Evolutionary conservation across 2,329 filamentous ascomycete species (phyloP), one percentile per base, ranked within the genome.

Genomic region (Shiraia bambusicola): DNA sequence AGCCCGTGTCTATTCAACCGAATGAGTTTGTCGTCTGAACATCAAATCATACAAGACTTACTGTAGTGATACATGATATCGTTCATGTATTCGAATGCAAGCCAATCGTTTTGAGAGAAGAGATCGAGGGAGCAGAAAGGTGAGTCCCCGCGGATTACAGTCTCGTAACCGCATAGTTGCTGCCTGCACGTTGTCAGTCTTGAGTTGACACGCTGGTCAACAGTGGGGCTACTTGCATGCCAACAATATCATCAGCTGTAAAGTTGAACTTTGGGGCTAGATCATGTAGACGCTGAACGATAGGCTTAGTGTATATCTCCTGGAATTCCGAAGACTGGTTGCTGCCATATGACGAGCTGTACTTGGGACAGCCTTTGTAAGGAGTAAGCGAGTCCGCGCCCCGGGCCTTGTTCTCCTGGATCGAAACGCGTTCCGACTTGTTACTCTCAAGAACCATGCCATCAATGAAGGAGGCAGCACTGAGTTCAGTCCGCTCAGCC

Each of bases 111-210:
- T 0, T 80, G 73, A 1, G 73, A 71, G 57, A 85, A 84, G 10
- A 83, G 71, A 12, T 76, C 72, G 0, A 80, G 70, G 38, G 78
- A 74, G 66, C 82, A 85, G 61, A 84, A 84, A 0, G 76, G 76
- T 0, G 81, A 84, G 32, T 72, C 76, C 2, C 82, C 82, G 1
- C 75, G 75, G 45, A 84, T 83, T 13, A 84, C 81, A 0, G 77
- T 79, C 62, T 85, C 82, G 57, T 85, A 84, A 1, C 81, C 81
- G 55, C 82, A 85, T 3, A 85, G 65, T 65, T 83, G 74, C 69
- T 84, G 81, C 36, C 36, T 39, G 19, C 16, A 6, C 6, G 13
- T 24, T 17, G 9, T 3, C 11, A 33, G 36, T 39, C 9, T 32
- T 22, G 10, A 24, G 10, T 14, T 13, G 9, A 3, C 24, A 12